Conservation (phyloP, 257 asterid genomes). For the Solanum neorickii region DNA sequence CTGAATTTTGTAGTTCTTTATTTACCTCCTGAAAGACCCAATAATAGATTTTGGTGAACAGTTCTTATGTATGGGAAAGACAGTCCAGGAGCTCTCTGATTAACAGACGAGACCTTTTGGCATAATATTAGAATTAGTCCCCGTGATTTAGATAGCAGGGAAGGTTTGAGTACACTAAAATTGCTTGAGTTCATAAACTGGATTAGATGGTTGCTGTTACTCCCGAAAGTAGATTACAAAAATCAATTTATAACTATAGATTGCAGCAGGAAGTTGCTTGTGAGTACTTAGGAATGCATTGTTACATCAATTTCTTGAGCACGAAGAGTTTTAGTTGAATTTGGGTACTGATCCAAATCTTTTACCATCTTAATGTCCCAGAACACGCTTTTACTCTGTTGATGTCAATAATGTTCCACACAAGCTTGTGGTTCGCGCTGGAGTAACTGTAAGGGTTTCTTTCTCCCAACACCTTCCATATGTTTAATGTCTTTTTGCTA, state of each 20-base stretch:
- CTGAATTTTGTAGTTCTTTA: background rate
- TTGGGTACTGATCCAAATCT: background rate
- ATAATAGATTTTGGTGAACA: background rate
- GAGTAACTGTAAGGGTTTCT: constrained; percentile 69
- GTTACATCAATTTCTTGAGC: background rate
- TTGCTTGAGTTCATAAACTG: background rate
- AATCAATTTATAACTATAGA: background rate
- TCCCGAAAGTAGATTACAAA: background rate
- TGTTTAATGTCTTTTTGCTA: background rate
- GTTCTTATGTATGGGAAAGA: background rate
- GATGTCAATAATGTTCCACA: constrained; percentile 87
- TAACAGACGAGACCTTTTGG: background rate
- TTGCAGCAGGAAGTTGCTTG: background rate
- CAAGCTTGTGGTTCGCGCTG: constrained; percentile 74
- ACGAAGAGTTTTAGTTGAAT: background rate
- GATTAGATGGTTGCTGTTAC: background rate
- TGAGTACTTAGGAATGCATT: background rate
- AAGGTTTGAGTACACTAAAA: background rate
- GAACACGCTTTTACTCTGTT: constrained; percentile 56
- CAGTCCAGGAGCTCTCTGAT: background rate
- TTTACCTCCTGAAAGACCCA: background rate
- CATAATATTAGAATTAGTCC: background rate
- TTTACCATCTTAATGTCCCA: constrained; percentile 14
- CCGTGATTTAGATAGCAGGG: background rate
- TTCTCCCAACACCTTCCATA: background rate